Evolutionary conservation across 176 grass and related monocot species (phyloP), one percentile per base, ranked within the genome.

Genomic region (Olyra latifolia): DNA sequence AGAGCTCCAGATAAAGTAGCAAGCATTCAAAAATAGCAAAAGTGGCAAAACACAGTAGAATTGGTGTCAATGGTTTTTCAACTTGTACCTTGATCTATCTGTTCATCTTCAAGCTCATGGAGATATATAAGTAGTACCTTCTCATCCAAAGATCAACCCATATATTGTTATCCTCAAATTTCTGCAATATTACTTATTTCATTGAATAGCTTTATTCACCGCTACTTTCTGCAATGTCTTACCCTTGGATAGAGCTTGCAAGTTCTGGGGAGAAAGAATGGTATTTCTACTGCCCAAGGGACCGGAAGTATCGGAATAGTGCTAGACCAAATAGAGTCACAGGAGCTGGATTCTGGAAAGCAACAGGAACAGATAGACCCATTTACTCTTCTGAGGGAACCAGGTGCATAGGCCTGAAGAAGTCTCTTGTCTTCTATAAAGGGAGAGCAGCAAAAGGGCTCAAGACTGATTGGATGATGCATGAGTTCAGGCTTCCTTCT

Each of bases 391-490:
- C 92, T 10, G 83, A 94, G 43, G 89, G 87, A 64, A 82, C 80
- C 77, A 97, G 87, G 72, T 91, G 95, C 83, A 89, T 97, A 82
- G 89, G 92, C 74, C 83, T 98, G 47, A 98, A 94, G 90, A 98
- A 98, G 53, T 94, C 95, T 19, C 92, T 97, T 43, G 95, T 94
- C 46, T 92, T 98, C 76, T 94, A 98, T 75, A 92, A 85, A 87
- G 92, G 95, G 9, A 90, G 95, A 82, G 92, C 90, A 10, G 89
- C 92, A 10, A 94, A 87, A 90, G 90, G 95, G 13, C 25, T 87
- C 62, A 94, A 98, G 78, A 92, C 95, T 2, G 95, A 98, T 76
- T 94, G 92, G 95, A 98, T 94, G 95, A 92, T 94, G 95, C 95
- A 98, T 28, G 95, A 94, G 74, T 94, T 94, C 68, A 94, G 92